phyloP scores from a whole-genome alignment of 169 alveolate genomes.

The Plasmodium vivax region DNA sequence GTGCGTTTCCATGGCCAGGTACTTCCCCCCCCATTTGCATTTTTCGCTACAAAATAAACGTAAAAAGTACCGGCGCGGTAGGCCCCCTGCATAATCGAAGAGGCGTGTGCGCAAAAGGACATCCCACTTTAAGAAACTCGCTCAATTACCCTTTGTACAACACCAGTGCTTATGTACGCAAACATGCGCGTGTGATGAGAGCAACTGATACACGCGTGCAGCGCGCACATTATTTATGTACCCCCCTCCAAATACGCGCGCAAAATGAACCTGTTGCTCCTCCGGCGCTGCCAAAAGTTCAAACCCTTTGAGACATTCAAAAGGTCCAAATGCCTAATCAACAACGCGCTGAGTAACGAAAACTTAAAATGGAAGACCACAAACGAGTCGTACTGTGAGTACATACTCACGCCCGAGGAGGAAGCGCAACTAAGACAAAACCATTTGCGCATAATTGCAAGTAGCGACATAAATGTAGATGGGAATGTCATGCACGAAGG shows the following conservation, averaged over 20 bases:
- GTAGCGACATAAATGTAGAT: constrained; percentile 40
- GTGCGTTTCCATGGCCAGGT: neutral
- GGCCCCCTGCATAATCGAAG: neutral
- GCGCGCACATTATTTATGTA: neutral
- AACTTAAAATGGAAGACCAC: constrained; percentile 67
- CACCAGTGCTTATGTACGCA: neutral
- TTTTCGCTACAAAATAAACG: neutral
- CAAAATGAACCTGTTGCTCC: constrained; percentile 30
- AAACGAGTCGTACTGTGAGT: constrained; percentile 69
- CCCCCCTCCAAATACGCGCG: neutral
- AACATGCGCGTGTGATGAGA: neutral
- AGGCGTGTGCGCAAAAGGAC: neutral
- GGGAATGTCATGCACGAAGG: constrained; percentile 37
- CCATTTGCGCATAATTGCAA: constrained; percentile 30
- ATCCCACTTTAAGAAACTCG: neutral
- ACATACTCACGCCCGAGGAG: constrained; percentile 51
- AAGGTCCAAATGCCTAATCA: constrained; percentile 60
- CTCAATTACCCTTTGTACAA: neutral
- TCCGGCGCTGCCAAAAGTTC: neutral
- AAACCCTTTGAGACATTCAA: constrained; percentile 13
- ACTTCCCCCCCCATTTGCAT: neutral
- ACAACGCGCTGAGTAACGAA: constrained; percentile 19
- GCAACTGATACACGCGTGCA: neutral
- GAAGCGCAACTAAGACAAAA: constrained; percentile 32
- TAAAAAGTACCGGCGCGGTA: neutral